Evolutionary conservation across 768 basidiomycete genomes (phyloP).

Genomic region (Naganishia antarctica): DNA sequence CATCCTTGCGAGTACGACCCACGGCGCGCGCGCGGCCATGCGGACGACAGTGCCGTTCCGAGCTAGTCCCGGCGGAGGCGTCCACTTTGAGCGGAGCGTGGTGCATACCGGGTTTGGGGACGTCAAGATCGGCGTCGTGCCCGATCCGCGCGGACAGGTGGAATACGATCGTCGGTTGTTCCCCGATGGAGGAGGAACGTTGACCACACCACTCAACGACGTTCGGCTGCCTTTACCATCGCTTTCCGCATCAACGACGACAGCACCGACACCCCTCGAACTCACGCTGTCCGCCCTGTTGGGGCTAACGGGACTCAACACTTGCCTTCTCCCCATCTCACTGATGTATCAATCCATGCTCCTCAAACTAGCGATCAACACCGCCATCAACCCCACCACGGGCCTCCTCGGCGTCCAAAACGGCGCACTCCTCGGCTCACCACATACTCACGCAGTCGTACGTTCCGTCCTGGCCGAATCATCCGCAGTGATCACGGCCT

Average conservation of each 20-base stretch:
- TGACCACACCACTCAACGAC: background rate
- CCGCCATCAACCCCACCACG: slow-evolving; percentile 78
- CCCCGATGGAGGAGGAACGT: slow-evolving; percentile 22
- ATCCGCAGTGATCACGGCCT: slow-evolving; percentile 56
- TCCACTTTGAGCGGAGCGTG: slow-evolving; percentile 48
- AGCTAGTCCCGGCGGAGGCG: background rate
- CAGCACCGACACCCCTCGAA: slow-evolving; percentile 38
- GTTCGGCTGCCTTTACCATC: slow-evolving; percentile 32
- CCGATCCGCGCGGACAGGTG: slow-evolving; percentile 54
- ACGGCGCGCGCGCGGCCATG: slow-evolving; percentile 64
- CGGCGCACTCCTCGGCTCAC: slow-evolving; percentile 61
- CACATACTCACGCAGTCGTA: slow-evolving; percentile 54
- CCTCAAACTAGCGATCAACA: slow-evolving; percentile 74
- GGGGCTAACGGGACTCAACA: slow-evolving; percentile 56
- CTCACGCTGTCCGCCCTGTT: slow-evolving; percentile 64
- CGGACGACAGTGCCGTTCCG: slow-evolving; percentile 42
- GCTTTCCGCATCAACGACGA: slow-evolving; percentile 51
- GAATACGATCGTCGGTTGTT: slow-evolving; percentile 39
- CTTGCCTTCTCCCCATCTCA: slow-evolving; percentile 63
- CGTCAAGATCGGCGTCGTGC: slow-evolving; percentile 73
- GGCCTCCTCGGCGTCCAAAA: slow-evolving; percentile 75
- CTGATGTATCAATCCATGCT: slow-evolving; percentile 67
- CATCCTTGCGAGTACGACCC: slow-evolving; percentile 73
- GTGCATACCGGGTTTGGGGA: slow-evolving; percentile 68
- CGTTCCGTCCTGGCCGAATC: slow-evolving; percentile 67